Evolutionary conservation across 2,329 filamentous ascomycete species (phyloP).

Genomic region (Aspergillus udagawae): DNA sequence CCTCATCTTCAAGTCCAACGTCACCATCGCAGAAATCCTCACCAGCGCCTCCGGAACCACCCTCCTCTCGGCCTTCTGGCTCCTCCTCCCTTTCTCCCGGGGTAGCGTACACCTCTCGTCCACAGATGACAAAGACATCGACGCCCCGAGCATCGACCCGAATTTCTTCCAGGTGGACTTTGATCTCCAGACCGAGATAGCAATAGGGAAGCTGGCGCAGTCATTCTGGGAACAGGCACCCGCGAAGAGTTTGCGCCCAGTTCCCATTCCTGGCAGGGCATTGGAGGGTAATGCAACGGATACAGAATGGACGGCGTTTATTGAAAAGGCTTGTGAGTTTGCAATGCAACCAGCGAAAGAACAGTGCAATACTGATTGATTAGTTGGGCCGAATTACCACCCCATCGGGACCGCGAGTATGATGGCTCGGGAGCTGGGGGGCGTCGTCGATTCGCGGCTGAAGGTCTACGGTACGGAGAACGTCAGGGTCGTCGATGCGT

Average conservation of each 20-base stretch:
- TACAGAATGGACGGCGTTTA: neutral
- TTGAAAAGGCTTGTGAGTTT: neutral
- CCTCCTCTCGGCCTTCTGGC: slow-evolving; percentile 17
- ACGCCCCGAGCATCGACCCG: slow-evolving; percentile 17
- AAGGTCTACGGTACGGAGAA: neutral
- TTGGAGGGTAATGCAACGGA: neutral
- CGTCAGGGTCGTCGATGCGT: slow-evolving; percentile 3
- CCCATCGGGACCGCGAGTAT: neutral
- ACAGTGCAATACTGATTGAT: neutral
- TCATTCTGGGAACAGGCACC: neutral
- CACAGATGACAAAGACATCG: neutral
- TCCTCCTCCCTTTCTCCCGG: slow-evolving; percentile 21
- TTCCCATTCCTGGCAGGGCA: neutral
- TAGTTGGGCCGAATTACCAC: neutral
- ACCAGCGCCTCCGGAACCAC: slow-evolving; percentile 9
- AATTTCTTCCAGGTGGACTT: slow-evolving; percentile 20
- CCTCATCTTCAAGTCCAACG: slow-evolving; percentile 19
- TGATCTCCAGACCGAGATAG: slow-evolving; percentile 9
- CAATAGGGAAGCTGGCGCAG: neutral
- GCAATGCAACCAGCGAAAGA: neutral
- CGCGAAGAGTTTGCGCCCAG: neutral
- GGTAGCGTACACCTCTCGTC: slow-evolving; percentile 22
- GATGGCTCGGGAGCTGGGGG: neutral
- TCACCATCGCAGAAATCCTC: slow-evolving; percentile 20
- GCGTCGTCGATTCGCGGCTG: neutral